These are phyloP conservation scores for Colletotrichum endophyticum DNA, from an alignment of 2,329 filamentous ascomycete species.

Conservation along the genomic window DNA sequence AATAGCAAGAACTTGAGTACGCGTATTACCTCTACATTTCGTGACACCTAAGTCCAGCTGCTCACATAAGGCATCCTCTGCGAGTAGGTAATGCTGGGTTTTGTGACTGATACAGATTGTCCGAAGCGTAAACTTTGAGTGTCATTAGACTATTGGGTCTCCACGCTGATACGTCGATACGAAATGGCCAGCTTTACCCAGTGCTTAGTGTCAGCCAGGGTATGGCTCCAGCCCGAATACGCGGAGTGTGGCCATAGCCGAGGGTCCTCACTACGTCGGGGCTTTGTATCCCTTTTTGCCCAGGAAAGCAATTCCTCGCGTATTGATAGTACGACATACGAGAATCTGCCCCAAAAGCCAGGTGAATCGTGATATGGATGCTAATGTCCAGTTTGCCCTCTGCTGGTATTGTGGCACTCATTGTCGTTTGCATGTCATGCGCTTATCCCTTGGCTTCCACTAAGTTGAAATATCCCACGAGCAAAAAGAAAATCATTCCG, in stretches of 20 bases:
- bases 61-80: background rate
- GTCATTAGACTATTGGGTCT: background rate
- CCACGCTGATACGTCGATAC: background rate
- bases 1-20: background rate
- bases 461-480: fast-evolving
- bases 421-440: background rate
- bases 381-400: background rate
- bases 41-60: background rate
- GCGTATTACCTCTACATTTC: background rate
- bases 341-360: background rate
- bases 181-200: background rate
- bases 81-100: background rate
- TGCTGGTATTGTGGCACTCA: background rate
- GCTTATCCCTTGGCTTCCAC: background rate
- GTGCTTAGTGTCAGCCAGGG: background rate
- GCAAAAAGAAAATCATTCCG: background rate
- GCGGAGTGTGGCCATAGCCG: background rate
- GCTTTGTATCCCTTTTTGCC: background rate
- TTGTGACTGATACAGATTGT: background rate
- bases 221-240: background rate
- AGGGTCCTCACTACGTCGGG: background rate
- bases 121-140: background rate
- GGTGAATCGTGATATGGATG: background rate
- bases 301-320: background rate
- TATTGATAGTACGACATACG: background rate